Evolutionary conservation across 371 early-diverging fungal genomes (phyloP), one percentile per base, ranked within the genome.

Genomic region (Chytridium lagenaria): DNA sequence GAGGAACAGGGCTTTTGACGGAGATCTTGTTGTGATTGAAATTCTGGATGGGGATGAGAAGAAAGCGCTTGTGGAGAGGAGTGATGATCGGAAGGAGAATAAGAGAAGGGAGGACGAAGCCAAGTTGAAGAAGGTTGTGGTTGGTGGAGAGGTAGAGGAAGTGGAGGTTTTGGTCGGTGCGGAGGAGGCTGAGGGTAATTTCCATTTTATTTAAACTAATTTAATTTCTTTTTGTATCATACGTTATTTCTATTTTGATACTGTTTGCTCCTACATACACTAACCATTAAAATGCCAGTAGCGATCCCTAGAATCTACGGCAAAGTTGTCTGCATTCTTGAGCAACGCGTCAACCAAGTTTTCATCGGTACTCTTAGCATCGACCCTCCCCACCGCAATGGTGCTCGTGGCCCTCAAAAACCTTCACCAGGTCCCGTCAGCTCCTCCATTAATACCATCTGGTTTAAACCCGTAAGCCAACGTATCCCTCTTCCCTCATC

Each of bases 1-100:
- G 57, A 90, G 94, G 57, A 97, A 97, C 82, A 90, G 97, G 36
- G 95, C 96, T 0, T 76, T 95, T 28, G 92, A 94, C 63, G 94
- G 94, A 1, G 97, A 97, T 74, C 81, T 89, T 3, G 97, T 97
- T n/a, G 92, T 90, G 23, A 85, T 97, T 10, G 83, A 87, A 71
- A 73, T 95, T 34, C 85, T 97, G n/a, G 87, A 88, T 67, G 90
- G 89, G 0, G 87, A 86, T 10, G 92, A 90, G 70, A 81, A 91
- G 39, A 72, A 85, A 51, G 74, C 77, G 28, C 74, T 55, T 36
- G 7, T 64, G 63, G 70, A 74, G 22, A 50, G 57, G n/a, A 68
- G 77, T 28, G 71, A 73, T 34, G 49, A 51, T 1, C 28, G 67
- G 33, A 66, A 90, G 89, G 84, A 78, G 80, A 59, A 37, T 22